These are phyloP conservation scores for Euphorbia lathyris DNA, from an alignment of 345 rosid species.

Conservation along the genomic window DNA sequence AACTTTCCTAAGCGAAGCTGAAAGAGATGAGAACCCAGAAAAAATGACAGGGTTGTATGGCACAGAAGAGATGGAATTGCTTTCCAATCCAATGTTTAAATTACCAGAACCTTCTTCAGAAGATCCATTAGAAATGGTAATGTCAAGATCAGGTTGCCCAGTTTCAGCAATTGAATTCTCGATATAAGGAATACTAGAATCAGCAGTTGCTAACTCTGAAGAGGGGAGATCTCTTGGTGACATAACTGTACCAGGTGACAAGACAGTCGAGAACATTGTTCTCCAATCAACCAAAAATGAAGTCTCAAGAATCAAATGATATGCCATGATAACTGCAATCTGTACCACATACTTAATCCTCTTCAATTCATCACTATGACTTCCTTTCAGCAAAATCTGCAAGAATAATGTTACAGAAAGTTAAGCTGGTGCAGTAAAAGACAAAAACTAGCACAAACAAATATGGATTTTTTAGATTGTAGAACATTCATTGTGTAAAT, in stretches of 20 bases:
- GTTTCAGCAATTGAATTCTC: slow-evolving; percentile 30
- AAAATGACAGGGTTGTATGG: slow-evolving; percentile 71
- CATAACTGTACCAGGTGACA: slow-evolving; percentile 28
- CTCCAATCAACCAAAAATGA: slow-evolving; percentile 77
- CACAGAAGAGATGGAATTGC: slow-evolving; percentile 46
- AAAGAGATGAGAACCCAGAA: slow-evolving; percentile 74
- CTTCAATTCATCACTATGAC: slow-evolving; percentile 74
- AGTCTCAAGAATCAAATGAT: slow-evolving; percentile 90
- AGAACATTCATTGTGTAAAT: background rate
- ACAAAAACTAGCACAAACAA: background rate
- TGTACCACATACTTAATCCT: slow-evolving; percentile 79
- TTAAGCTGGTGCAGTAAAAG: background rate
- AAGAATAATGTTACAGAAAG: slow-evolving; percentile 14
- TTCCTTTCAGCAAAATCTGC: slow-evolving; percentile 91
- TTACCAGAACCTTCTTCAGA: slow-evolving; percentile 28
- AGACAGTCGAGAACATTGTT: slow-evolving; percentile 72
- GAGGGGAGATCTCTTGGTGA: slow-evolving; percentile 23
- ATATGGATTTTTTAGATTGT: background rate
- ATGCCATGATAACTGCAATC: slow-evolving; percentile 59
- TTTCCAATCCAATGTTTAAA: slow-evolving; percentile 31
- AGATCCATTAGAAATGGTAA: slow-evolving; percentile 46
- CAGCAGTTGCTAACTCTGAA: slow-evolving; percentile 29
- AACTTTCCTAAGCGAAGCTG: slow-evolving; percentile 70
- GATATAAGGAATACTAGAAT: slow-evolving; percentile 21
- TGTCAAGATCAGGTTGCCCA: slow-evolving; percentile 27